Percentiles rank a stretch among this genome's conserved stretches.
phyloP scores from a whole-genome alignment of 2,329 filamentous ascomycete species.

The Ascomycota sp. region DNA sequence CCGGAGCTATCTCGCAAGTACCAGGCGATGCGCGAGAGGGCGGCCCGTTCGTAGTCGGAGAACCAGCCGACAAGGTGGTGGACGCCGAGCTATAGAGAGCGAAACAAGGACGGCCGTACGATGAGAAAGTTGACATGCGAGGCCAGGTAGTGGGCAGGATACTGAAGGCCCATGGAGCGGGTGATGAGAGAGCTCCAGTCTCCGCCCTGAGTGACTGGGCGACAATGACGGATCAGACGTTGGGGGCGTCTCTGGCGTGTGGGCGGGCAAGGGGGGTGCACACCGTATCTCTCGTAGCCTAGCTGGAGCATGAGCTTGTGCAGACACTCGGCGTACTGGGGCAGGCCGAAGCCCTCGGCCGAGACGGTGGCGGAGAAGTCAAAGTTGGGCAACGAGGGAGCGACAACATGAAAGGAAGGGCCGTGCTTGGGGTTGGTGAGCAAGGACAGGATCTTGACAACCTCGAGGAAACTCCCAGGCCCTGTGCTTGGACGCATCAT shows the following conservation, averaged over 20 bases:
- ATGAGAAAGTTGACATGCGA: slow-evolving; percentile 26
- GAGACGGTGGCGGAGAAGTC: slow-evolving; percentile 12
- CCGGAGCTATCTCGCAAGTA: slow-evolving; percentile 31
- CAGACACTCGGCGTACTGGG: slow-evolving; percentile 28
- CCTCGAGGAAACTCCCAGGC: slow-evolving; percentile 52
- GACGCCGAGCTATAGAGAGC: background rate
- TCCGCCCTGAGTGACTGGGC: slow-evolving; percentile 36
- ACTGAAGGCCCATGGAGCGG: slow-evolving; percentile 36
- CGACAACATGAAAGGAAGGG: slow-evolving; percentile 33
- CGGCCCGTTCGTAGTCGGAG: background rate
- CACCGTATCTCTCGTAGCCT: slow-evolving; percentile 26
- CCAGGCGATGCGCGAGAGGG: slow-evolving; percentile 30
- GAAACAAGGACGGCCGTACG: background rate
- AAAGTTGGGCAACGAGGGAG: slow-evolving; percentile 36
- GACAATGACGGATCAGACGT: background rate
- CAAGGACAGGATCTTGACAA: slow-evolving; percentile 35
- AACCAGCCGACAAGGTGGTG: background rate
- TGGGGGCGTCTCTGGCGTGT: background rate
- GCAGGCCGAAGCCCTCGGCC: slow-evolving; percentile 11
- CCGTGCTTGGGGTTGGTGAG: slow-evolving; percentile 14
- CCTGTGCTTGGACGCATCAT: no score
- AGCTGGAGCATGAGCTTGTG: slow-evolving; percentile 50
- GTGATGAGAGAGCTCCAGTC: slow-evolving; percentile 53
- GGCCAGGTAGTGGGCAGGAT: slow-evolving; percentile 29
- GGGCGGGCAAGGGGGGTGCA: background rate